These are phyloP conservation scores for Penicillium macrosclerotiorum DNA, from an alignment of 495 filamentous ascomycete species.

Conservation along the genomic window DNA sequence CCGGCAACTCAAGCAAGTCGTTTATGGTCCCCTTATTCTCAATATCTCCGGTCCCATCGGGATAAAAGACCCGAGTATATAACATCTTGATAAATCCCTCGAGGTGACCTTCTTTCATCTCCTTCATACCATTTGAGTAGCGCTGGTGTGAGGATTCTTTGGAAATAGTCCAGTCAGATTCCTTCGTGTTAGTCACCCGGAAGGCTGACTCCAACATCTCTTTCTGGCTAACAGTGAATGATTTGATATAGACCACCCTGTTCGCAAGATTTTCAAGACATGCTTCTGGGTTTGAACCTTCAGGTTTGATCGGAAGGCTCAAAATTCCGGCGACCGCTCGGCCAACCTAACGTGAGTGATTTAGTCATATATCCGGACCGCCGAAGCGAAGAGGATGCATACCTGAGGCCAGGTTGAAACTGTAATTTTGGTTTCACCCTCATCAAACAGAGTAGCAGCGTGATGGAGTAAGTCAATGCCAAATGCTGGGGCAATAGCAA, in stretches of 20 bases:
- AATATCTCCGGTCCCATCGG: constrained; percentile 43
- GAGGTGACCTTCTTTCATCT: constrained; percentile 41
- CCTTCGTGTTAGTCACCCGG: constrained; percentile 52
- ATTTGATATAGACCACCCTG: constrained; percentile 39
- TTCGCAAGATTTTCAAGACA: constrained; percentile 33
- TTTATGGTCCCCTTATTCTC: constrained; percentile 44
- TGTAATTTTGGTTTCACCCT: constrained; percentile 40
- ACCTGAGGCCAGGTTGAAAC: constrained; percentile 43
- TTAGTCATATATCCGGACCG: too few species aligned
- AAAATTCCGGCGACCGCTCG: constrained; percentile 44
- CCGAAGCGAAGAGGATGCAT: too few species aligned
- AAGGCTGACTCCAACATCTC: constrained; percentile 52
- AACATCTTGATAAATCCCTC: constrained; percentile 31
- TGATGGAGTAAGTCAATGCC: constrained; percentile 46
- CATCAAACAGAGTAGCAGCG: constrained; percentile 45
- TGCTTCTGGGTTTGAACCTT: constrained; percentile 30
- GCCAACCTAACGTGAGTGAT: constrained; percentile 23
- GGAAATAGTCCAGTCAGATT: constrained; percentile 56
- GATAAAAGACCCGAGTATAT: constrained; percentile 53
- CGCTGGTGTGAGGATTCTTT: constrained; percentile 42
- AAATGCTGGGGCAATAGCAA: constrained; percentile 29
- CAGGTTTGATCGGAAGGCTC: constrained; percentile 40
- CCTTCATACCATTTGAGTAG: constrained; percentile 36
- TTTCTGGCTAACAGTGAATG: constrained; percentile 48
- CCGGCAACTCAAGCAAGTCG: constrained; percentile 49